A percentile compares a stretch with the other conserved stretches of the same genome.
phyloP scores from a whole-genome alignment of 2,329 filamentous ascomycete species.

The Xylariaceae sp. region DNA sequence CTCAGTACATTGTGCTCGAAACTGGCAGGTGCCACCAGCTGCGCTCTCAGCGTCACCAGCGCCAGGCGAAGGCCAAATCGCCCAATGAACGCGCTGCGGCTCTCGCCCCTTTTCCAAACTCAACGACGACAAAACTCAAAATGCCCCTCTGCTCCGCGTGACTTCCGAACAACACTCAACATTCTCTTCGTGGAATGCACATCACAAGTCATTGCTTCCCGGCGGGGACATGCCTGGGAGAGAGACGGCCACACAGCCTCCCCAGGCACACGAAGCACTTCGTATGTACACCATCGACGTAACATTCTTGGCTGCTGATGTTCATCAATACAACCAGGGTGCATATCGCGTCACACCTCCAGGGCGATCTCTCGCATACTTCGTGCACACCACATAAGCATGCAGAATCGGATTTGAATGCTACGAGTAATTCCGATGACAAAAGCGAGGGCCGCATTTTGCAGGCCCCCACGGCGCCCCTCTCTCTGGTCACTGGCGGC shows the following conservation, averaged over 20 bases:
- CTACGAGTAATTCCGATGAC: not conserved
- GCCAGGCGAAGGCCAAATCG: too few species aligned
- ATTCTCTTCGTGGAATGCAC: not conserved
- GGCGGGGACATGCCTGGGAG: not conserved
- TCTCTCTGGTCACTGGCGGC: not conserved
- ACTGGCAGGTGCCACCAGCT: too few species aligned
- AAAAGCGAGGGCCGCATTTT: not conserved
- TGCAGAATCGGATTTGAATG: not conserved
- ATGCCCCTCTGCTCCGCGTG: too few species aligned
- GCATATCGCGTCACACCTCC: constrained; percentile 13
- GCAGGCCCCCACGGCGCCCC: not conserved
- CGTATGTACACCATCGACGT: not conserved
- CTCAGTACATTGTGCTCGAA: too few species aligned
- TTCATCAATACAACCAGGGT: constrained; percentile 1
- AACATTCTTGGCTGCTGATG: not conserved
- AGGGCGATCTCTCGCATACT: constrained; percentile 4
- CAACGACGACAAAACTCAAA: too few species aligned
- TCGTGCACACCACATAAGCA: not conserved
- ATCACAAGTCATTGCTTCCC: not conserved
- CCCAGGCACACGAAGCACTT: not conserved
- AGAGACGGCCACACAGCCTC: not conserved
- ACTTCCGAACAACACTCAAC: too few species aligned
- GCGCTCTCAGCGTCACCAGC: too few species aligned
- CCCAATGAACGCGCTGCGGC: too few species aligned
- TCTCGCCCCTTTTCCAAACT: too few species aligned